These are phyloP conservation scores for Dinochytrium kinnereticum DNA, from an alignment of 371 early-diverging fungal genomes.

Conservation along the genomic window DNA sequence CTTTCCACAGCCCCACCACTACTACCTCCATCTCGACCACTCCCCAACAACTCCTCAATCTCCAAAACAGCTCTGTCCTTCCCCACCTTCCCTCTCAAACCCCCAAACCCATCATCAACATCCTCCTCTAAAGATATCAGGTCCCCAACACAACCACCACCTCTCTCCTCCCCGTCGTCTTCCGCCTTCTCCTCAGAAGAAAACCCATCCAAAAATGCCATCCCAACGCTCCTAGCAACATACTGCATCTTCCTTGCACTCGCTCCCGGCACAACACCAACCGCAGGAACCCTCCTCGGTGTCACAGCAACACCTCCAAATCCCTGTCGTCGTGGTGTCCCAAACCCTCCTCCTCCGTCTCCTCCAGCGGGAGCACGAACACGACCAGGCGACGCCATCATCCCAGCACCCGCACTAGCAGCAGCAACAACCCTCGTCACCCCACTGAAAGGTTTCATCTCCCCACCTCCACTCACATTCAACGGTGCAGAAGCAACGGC, in stretches of 20 bases:
- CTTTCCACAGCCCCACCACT: too few species aligned
- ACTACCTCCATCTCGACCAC: too few species aligned
- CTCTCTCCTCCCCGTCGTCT: neutral
- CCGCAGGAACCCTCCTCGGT: neutral
- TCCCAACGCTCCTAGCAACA: neutral
- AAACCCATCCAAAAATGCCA: neutral
- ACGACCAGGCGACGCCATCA: neutral
- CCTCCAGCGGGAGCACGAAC: too few species aligned
- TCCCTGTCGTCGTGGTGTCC: neutral
- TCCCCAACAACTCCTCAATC: too few species aligned
- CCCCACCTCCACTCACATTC: too few species aligned
- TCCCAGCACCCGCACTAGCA: neutral
- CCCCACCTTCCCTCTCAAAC: too few species aligned
- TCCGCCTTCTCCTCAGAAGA: neutral
- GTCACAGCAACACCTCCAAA: neutral
- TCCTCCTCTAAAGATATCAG: neutral
- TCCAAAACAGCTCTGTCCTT: too few species aligned
- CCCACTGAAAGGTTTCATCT: too few species aligned
- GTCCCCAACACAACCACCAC: neutral
- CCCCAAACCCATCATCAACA: too few species aligned
- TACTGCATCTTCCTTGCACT: neutral
- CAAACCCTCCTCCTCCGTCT: neutral
- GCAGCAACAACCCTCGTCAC: neutral
- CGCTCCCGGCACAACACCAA: neutral
- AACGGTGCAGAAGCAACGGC: too few species aligned